Evolutionary conservation across 371 early-diverging fungal species (phyloP).

Genomic region (Mucor piriformis): DNA sequence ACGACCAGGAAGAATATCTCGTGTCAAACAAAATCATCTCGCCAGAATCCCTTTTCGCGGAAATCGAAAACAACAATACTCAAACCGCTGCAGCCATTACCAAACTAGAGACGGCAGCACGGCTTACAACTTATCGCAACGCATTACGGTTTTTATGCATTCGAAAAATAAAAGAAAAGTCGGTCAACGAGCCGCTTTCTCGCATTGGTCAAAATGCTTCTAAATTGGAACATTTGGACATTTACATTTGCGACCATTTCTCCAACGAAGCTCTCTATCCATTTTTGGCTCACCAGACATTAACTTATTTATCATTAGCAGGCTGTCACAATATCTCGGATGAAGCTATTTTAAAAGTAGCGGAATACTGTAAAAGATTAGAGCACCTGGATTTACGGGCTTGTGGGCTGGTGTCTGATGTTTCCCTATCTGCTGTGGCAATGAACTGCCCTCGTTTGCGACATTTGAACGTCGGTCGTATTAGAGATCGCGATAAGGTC

Average conservation of each 20-base stretch:
- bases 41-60: background rate
- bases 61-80: background rate
- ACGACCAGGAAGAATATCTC: background rate
- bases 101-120: background rate
- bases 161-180: slow-evolving; percentile 39
- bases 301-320: slow-evolving; percentile 55
- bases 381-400: slow-evolving; percentile 61
- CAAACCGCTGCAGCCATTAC: background rate
- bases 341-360: slow-evolving; percentile 42
- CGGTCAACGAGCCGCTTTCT: slow-evolving; percentile 30
- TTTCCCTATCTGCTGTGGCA: slow-evolving; percentile 52
- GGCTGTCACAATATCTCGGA: slow-evolving; percentile 61
- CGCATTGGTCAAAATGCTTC: slow-evolving; percentile 30
- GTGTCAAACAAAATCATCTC: background rate
- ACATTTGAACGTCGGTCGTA: slow-evolving; percentile 61
- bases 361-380: slow-evolving; percentile 44
- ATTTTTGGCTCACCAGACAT: slow-evolving; percentile 26
- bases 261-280: slow-evolving; percentile 27
- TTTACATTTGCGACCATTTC: slow-evolving; percentile 47
- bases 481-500: slow-evolving; percentile 53
- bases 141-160: slow-evolving; percentile 22
- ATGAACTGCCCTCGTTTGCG: slow-evolving; percentile 48
- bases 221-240: slow-evolving; percentile 35
- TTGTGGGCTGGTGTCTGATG: slow-evolving; percentile 58
- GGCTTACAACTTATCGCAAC: slow-evolving; percentile 22